Percentiles rank a stretch among this genome's conserved stretches.
Evolutionary conservation across 176 grass and related monocot genomes (phyloP).

Genomic region (Zizania latifolia): DNA sequence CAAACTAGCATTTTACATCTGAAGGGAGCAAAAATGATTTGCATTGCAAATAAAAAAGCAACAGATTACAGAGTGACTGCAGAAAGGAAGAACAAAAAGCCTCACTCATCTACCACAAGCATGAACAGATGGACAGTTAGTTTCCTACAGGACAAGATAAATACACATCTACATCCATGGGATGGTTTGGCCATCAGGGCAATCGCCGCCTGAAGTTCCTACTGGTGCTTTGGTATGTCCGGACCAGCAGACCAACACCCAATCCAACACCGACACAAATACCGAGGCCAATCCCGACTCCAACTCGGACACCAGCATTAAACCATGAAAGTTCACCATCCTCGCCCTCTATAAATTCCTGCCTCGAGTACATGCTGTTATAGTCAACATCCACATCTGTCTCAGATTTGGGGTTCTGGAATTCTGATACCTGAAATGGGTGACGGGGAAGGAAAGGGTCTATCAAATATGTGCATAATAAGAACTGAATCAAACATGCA

Average conservation of each 20-base stretch:
- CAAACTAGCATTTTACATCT: constrained; percentile 33
- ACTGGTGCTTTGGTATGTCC: constrained; percentile 75
- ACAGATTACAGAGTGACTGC: neutral
- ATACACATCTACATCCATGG: constrained; percentile 32
- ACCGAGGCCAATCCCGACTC: constrained; percentile 84
- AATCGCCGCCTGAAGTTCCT: constrained; percentile 60
- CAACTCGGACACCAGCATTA: constrained; percentile 82
- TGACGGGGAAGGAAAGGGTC: neutral
- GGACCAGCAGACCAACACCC: constrained; percentile 72
- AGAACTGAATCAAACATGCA: constrained; percentile 3
- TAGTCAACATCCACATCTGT: constrained; percentile 56
- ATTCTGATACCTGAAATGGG: constrained; percentile 60
- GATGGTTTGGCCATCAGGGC: constrained; percentile 36
- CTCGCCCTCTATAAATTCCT: constrained; percentile 72
- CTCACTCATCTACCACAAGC: constrained; percentile 31
- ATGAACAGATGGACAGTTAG: constrained; percentile 35
- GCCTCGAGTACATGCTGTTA: constrained; percentile 47
- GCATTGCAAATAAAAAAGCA: constrained; percentile 34
- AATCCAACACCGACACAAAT: constrained; percentile 85
- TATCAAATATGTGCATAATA: neutral
- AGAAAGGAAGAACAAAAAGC: constrained; percentile 28
- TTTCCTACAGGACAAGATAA: constrained; percentile 31
- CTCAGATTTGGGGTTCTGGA: constrained; percentile 42
- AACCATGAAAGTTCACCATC: constrained; percentile 94
- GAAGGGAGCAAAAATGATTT: constrained; percentile 39